Evolutionary conservation across 2,329 filamentous ascomycete species (phyloP).

Genomic region (Trichophyton rubrum): DNA sequence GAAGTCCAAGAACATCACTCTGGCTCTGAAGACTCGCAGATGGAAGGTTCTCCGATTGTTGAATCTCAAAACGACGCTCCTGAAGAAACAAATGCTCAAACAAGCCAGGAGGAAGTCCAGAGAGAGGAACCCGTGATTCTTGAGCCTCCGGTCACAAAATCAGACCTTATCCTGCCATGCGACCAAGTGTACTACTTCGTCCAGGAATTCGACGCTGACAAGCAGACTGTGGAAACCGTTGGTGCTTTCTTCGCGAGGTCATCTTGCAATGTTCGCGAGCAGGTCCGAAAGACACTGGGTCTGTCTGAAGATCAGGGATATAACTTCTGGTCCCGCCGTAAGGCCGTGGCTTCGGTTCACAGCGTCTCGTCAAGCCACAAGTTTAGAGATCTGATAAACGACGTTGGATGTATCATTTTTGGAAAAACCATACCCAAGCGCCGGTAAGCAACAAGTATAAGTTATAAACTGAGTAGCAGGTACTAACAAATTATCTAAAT

Average conservation of each 20-base stretch:
- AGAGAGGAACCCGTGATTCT: neutral
- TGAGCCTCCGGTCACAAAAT: neutral
- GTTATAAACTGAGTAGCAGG: neutral
- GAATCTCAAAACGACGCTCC: neutral
- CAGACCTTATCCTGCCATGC: neutral
- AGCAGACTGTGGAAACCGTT: slow-evolving; percentile 30
- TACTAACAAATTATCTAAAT: neutral
- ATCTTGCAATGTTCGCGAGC: slow-evolving; percentile 29
- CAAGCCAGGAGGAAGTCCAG: neutral
- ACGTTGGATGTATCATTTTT: neutral
- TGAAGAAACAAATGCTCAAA: neutral
- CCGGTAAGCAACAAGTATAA: neutral
- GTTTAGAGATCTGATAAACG: slow-evolving; percentile 22
- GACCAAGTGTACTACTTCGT: slow-evolving; percentile 37
- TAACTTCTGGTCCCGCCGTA: slow-evolving; percentile 31
- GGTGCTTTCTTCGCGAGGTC: slow-evolving; percentile 33
- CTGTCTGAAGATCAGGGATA: slow-evolving; percentile 30
- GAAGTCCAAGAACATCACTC: neutral
- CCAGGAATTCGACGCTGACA: slow-evolving; percentile 41
- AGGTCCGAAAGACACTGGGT: slow-evolving; percentile 28
- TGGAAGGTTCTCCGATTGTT: slow-evolving; percentile 2
- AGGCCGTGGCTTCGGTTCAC: slow-evolving; percentile 22
- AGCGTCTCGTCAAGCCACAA: slow-evolving; percentile 23
- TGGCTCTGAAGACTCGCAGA: slow-evolving; percentile 1
- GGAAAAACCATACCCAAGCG: slow-evolving; percentile 1